Percentiles rank a stretch among this genome's conserved stretches.
Evolutionary conservation across 1,139 yeast species (phyloP).

Genomic region (Scheffersomyces segobiensis): DNA sequence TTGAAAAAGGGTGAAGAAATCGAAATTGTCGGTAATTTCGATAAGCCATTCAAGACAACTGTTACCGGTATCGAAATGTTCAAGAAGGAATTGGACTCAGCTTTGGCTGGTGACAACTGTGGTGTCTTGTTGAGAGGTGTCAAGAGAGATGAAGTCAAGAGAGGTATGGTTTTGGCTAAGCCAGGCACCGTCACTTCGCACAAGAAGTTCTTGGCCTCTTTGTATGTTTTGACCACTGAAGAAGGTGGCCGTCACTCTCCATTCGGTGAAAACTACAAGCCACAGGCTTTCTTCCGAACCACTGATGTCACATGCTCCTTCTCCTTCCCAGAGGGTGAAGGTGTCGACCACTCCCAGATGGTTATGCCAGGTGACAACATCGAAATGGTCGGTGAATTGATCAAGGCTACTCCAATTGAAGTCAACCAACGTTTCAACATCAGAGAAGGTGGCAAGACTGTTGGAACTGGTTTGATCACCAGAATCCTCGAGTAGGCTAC

Average conservation of each 20-base stretch:
- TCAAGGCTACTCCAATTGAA: slow-evolving; percentile 92
- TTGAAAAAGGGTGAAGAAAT: slow-evolving; percentile 98
- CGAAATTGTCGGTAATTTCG: slow-evolving; percentile 92
- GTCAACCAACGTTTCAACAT: slow-evolving; percentile 97
- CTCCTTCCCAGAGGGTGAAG: slow-evolving; percentile 88
- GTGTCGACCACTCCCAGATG: slow-evolving; percentile 78
- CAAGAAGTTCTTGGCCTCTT: slow-evolving; percentile 90
- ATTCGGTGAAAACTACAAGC: slow-evolving; percentile 96
- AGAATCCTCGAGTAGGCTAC: slow-evolving; percentile 71
- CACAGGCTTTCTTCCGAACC: slow-evolving; percentile 95
- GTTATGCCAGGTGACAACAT: slow-evolving; percentile 98
- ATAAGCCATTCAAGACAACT: slow-evolving; percentile 84
- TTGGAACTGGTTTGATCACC: slow-evolving; percentile 97
- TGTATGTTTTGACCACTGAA: slow-evolving; percentile 90
- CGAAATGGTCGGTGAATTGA: slow-evolving; percentile 91
- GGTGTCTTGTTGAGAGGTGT: slow-evolving; percentile 97
- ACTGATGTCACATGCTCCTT: slow-evolving; percentile 92
- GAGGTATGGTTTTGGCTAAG: slow-evolving; percentile 98
- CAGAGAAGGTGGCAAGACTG: slow-evolving; percentile 99
- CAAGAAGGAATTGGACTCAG: slow-evolving; percentile 96
- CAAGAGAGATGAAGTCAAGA: slow-evolving; percentile 93
- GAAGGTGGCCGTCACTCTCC: slow-evolving; percentile 99
- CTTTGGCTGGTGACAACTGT: slow-evolving; percentile 99
- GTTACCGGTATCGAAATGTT: slow-evolving; percentile 99
- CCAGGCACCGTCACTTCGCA: slow-evolving; percentile 92